A percentile compares a stretch with the other conserved stretches of the same genome.
Evolutionary conservation across 2,329 filamentous ascomycete species (phyloP).

Genomic region (Fonsecaea monophora): DNA sequence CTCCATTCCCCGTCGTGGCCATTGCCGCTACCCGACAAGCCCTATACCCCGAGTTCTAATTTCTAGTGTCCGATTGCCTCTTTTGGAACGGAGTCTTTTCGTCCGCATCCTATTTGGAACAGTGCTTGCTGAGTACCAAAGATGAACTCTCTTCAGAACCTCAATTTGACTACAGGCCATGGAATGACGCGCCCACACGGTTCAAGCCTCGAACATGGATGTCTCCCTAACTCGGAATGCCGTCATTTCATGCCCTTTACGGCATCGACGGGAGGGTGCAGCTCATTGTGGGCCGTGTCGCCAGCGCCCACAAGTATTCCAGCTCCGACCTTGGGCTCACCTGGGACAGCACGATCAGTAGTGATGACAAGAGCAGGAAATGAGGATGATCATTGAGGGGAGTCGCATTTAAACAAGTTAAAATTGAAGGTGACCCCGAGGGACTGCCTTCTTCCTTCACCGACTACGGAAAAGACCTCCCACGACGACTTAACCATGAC

Average conservation of each 20-base stretch:
- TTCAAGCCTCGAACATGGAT: neutral
- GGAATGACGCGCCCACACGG: neutral
- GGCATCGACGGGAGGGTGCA: neutral
- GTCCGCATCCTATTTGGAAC: neutral
- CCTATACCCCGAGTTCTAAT: neutral
- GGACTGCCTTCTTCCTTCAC: neutral
- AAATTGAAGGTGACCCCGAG: neutral
- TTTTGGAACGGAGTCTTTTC: neutral
- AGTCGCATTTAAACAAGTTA: neutral
- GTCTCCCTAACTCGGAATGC: neutral
- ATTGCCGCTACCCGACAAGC: conserved; percentile 1
- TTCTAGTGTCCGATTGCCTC: neutral
- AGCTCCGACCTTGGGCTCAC: neutral
- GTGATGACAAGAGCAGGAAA: conserved; percentile 2
- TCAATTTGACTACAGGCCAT: neutral
- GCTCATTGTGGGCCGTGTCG: neutral
- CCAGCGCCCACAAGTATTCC: neutral
- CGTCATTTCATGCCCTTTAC: neutral
- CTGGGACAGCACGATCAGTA: neutral
- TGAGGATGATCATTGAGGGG: neutral
- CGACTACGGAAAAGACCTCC: neutral
- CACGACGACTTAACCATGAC: neutral
- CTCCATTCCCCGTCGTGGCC: neutral
- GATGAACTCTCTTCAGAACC: neutral
- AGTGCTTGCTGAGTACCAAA: neutral